Evolutionary conservation across 331 rosid species (phyloP).

Genomic region (Acacia concinna): DNA sequence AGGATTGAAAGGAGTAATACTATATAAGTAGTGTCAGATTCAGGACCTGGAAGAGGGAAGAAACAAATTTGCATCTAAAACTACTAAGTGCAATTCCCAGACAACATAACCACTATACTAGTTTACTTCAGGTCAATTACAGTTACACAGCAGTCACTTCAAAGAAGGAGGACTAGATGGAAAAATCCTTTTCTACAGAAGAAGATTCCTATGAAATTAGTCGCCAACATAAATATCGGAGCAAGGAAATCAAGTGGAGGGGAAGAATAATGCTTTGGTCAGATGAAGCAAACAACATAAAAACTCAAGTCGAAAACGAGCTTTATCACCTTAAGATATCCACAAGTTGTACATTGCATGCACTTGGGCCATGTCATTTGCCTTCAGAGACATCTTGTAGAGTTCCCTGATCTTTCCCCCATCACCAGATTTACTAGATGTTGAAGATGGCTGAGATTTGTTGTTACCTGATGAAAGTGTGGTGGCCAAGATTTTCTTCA

Average conservation of each 20-base stretch:
- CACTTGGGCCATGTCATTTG: constrained; percentile 53
- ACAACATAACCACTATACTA: background rate
- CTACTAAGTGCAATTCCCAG: background rate
- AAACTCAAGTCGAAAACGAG: background rate
- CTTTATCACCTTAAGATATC: constrained; percentile 44
- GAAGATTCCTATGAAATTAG: background rate
- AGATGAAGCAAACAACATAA: background rate
- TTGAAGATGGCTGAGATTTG: constrained; percentile 53
- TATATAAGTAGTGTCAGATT: background rate
- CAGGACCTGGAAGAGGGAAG: background rate
- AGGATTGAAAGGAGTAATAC: too few relatives aligned
- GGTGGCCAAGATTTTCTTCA: constrained; percentile 76
- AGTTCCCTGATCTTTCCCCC: constrained; percentile 76
- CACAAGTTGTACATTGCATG: constrained; percentile 67
- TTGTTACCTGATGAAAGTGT: constrained; percentile 53
- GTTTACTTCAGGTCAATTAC: background rate
- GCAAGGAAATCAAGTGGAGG: constrained; percentile 3
- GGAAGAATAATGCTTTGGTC: background rate
- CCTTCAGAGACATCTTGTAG: constrained; percentile 73
- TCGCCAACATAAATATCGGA: background rate
- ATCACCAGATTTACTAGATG: constrained; percentile 54
- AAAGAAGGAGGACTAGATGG: background rate
- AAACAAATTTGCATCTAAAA: background rate
- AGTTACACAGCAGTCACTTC: background rate
- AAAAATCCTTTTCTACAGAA: background rate